Percentiles rank a stretch among this genome's conserved stretches.
These are phyloP conservation scores for Claviceps lovelessii DNA, from an alignment of 2,329 filamentous ascomycete genomes.

Conservation along the genomic window DNA sequence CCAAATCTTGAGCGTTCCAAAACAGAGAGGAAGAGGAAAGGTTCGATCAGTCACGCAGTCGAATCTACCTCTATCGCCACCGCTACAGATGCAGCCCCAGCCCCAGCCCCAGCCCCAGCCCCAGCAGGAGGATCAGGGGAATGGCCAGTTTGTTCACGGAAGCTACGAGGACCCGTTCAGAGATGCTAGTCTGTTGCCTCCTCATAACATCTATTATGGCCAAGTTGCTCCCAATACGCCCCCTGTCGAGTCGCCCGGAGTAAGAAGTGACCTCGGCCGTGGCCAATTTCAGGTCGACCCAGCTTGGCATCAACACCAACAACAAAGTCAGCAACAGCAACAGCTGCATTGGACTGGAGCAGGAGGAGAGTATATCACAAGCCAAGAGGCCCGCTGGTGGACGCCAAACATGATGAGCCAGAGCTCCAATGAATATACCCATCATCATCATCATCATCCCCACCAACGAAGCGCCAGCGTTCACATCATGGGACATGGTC, in stretches of 20 bases:
- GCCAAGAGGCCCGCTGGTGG: slow-evolving; percentile 17
- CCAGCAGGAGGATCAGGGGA: slow-evolving; percentile 12
- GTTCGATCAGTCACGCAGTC: slow-evolving; percentile 9
- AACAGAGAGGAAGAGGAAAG: slow-evolving; percentile 16
- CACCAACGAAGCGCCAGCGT: slow-evolving; percentile 18
- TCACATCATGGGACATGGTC: slow-evolving; percentile 26
- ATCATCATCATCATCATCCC: background rate
- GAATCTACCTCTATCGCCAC: slow-evolving; percentile 11
- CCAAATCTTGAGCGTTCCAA: slow-evolving; percentile 19
- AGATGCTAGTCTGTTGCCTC: slow-evolving; percentile 14
- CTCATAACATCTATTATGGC: slow-evolving; percentile 16
- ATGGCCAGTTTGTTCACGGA: slow-evolving; percentile 20
- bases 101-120: background rate
- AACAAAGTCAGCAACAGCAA: slow-evolving; percentile 12
- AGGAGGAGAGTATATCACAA: slow-evolving; percentile 15
- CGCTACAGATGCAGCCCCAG: slow-evolving; percentile 8
- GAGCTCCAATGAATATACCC: slow-evolving; percentile 9
- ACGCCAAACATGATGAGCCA: slow-evolving; percentile 17
- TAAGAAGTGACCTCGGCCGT: slow-evolving; percentile 17
- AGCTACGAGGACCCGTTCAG: slow-evolving; percentile 25
- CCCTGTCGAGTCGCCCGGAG: slow-evolving; percentile 24
- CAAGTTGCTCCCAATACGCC: slow-evolving; percentile 22
- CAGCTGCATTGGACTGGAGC: slow-evolving; percentile 11
- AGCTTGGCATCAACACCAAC: slow-evolving; percentile 9
- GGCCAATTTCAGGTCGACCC: slow-evolving; percentile 13